Evolutionary conservation across 768 basidiomycete genomes (phyloP), one percentile per base, ranked within the genome.

Genomic region (Tephrocybe sp.): DNA sequence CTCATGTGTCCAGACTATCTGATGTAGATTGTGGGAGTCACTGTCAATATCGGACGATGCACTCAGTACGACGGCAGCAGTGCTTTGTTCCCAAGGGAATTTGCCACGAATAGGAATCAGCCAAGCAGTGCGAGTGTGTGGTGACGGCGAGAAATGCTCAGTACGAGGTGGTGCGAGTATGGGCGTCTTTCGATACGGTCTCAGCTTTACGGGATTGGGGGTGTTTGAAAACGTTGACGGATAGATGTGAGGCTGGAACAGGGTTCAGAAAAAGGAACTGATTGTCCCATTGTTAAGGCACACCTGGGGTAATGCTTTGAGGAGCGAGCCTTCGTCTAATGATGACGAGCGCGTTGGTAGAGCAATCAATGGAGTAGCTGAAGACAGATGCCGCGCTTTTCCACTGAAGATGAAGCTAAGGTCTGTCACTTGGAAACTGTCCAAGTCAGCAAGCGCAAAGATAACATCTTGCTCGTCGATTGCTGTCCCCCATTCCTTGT

Each of bases 61-160:
- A 34, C 70, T 68, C 30, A 73, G 60, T n/a, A 81, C 45, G 12
- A 66, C 61, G 8, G 74, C 81, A 36, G 62, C 54, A 9, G 79
- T 74, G 41, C 71, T 71, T 24, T 61, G 64, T 10, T 64, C 62
- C 77, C 78, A 84, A 30, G 79, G 79, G 34, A 76, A 55, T 22
- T 51, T 59, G 13, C 83, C 83, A 11, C 81, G 75, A 4, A 84
- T 61, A 33, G 83, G 83, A 30, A 84, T 70, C 13, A 83, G 57
- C 83, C 83, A 84, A 7, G 77, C 75, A 41, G 64, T 66, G 42
- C 80, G 76, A 42, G 69, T 56, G 55, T 70, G 73, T 22, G 59
- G 60, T 22, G 54, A 47, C 16, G 64, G 55, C 7, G 56, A 41
- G 33, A 51, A 45, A 15, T 23, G 24, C 9, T 27, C 41, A 56